A percentile compares a stretch with the other conserved stretches of the same genome.
Evolutionary conservation across 2,329 filamentous ascomycete species (phyloP).

Genomic region (Alternaria alternata): DNA sequence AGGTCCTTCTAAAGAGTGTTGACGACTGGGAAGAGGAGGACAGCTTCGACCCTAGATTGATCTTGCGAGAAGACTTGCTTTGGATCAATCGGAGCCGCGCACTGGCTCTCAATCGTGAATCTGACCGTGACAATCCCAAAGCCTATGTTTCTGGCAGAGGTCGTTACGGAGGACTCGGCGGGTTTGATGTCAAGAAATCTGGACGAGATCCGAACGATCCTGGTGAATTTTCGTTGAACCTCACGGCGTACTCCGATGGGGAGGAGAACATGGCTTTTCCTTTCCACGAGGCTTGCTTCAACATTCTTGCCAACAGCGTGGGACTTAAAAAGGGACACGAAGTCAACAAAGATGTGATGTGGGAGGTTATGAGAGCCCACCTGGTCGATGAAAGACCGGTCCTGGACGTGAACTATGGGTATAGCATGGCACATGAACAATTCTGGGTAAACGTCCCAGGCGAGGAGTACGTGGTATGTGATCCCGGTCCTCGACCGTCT

Average conservation of each 20-base stretch:
- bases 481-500: conserved; percentile 8
- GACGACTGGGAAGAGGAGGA: too few relatives aligned
- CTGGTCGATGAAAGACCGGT: background rate
- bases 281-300: conserved; percentile 31
- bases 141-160: conserved; percentile 27
- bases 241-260: background rate
- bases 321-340: conserved; percentile 4
- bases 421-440: conserved; percentile 7
- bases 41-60: conserved; percentile 23
- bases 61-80: conserved; percentile 15
- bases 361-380: conserved; percentile 10
- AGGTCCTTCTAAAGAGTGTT: too few relatives aligned
- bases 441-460: conserved; percentile 23
- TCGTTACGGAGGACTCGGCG: conserved; percentile 18
- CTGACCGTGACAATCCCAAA: background rate
- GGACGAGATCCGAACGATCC: conserved; percentile 23
- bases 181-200: background rate
- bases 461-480: conserved; percentile 27
- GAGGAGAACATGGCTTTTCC: conserved; percentile 16
- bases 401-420: conserved; percentile 26
- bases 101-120: conserved; percentile 24
- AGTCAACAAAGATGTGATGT: conserved; percentile 27
- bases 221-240: conserved; percentile 10
- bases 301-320: conserved; percentile 23
- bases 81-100: conserved; percentile 23